Evolutionary conservation across 495 filamentous ascomycete genomes (phyloP), one percentile per base, ranked within the genome.

Genomic region (Penicillium turbatum): DNA sequence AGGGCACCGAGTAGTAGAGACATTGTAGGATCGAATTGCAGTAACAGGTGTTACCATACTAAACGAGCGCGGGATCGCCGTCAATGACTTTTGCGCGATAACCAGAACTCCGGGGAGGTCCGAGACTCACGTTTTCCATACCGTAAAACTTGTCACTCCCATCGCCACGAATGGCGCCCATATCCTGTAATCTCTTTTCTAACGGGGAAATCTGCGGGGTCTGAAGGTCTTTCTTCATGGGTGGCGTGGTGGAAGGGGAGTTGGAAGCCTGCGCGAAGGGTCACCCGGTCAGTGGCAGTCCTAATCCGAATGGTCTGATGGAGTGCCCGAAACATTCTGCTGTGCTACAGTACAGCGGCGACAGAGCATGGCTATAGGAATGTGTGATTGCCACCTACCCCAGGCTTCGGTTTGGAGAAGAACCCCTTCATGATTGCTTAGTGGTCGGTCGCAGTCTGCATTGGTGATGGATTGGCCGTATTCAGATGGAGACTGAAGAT

Each of bases 11-110:
- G 72, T 91, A 96, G 69, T 93, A 97, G 45, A 98, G 83, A 59
- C 91, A 95, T 76, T 98, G 93, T 57, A 98, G 77, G 61, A 98
- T 96, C 10, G 93, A 98, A 67, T 97, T 98, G 73, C 89, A 95
- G 69, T 98, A 98, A 62, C 93, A 98, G 61, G 93, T 98, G 62
- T 96, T 97, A 57, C 93, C 93, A 72, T 92, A 96, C 91, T 97
- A 29, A 6, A 40, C 7, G 24, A 7, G 46, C 40, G 39, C n/a
- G 24, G 15, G 51, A 7, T 29, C 16, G 30, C 21, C 7, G 51
- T 46, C 15, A 41, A 31, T 29, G 41, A 35, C n/a, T n/a, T 24
- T 31, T 21, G 9, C 11, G 38, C 15, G 15, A 30, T 12, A 1
- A 31, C 12, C 27, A 24, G 37, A 26, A 2, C 5, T 34, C 37